These are phyloP conservation scores for Monilinia fructigena DNA, from an alignment of 2,329 filamentous ascomycete genomes.

Conservation along the genomic window DNA sequence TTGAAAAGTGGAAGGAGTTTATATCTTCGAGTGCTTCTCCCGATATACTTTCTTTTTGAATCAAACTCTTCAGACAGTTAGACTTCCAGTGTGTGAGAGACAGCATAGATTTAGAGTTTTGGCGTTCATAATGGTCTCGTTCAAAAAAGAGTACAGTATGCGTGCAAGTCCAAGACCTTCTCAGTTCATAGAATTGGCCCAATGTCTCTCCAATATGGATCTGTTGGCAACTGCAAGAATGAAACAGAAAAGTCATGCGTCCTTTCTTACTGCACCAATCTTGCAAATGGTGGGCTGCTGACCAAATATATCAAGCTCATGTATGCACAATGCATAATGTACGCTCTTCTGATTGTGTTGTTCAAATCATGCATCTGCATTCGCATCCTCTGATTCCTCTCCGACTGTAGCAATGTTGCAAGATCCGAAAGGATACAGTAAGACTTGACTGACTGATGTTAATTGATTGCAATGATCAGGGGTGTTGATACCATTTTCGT, in stretches of 20 bases:
- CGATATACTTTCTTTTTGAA: too few species aligned
- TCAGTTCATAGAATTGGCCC: too few species aligned
- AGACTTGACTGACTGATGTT: background rate
- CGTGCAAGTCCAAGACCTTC: too few species aligned
- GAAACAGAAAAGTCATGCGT: background rate
- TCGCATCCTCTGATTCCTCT: background rate
- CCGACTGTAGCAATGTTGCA: too few species aligned
- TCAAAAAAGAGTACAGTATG: too few species aligned
- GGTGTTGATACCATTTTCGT: slow-evolving; percentile 12
- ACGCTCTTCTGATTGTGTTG: background rate
- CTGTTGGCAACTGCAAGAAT: background rate
- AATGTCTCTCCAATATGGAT: too few species aligned
- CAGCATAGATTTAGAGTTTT: too few species aligned
- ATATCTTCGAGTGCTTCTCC: background rate
- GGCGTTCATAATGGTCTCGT: too few species aligned
- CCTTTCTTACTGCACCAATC: background rate
- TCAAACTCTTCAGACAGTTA: too few species aligned
- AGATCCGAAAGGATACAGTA: too few species aligned
- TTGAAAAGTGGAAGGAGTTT: background rate
- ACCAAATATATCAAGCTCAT: background rate
- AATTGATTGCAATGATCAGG: slow-evolving; percentile 1
- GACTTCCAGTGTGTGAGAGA: too few species aligned
- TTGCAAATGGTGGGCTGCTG: slow-evolving; percentile 10
- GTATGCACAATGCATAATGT: background rate
- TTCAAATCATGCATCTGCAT: background rate